These are phyloP conservation scores for Lactarius sp. DNA, from an alignment of 768 basidiomycete genomes.

Conservation along the genomic window DNA sequence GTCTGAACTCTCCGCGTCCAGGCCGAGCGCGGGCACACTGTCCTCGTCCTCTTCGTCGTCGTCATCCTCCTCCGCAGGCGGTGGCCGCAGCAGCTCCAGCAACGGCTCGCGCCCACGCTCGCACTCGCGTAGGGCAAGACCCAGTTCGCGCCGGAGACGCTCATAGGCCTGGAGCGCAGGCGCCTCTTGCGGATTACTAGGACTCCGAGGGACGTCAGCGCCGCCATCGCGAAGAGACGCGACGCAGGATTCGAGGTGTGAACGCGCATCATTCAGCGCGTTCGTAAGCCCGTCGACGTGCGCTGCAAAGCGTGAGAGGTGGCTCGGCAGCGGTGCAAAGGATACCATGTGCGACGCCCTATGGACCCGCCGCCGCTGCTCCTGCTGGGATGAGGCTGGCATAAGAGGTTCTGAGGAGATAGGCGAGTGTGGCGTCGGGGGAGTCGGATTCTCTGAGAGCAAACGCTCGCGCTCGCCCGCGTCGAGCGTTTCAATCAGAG, in stretches of 20 bases:
- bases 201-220: background rate
- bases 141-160: constrained; percentile 67
- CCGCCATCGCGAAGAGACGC: constrained; percentile 43
- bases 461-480: constrained; percentile 50
- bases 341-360: constrained; percentile 34
- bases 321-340: constrained; percentile 73
- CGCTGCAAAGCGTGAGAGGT: constrained; percentile 61
- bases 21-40: constrained; percentile 44
- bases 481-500: constrained; percentile 59
- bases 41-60: constrained; percentile 43
- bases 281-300: constrained; percentile 68
- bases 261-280: constrained; percentile 67
- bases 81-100: constrained; percentile 51
- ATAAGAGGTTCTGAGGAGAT: background rate
- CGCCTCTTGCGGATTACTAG: constrained; percentile 20
- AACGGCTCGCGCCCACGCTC: constrained; percentile 71
- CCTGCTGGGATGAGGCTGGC: background rate
- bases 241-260: constrained; percentile 61
- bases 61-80: constrained; percentile 40
- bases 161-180: constrained; percentile 70
- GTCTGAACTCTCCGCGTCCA: constrained; percentile 49
- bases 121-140: constrained; percentile 73
- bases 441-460: constrained; percentile 47
- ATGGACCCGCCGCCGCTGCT: constrained; percentile 1
- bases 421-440: constrained; percentile 21